These are phyloP conservation scores for Zymoseptoria ardabiliae DNA, from an alignment of 2,329 filamentous ascomycete species.

Conservation along the genomic window DNA sequence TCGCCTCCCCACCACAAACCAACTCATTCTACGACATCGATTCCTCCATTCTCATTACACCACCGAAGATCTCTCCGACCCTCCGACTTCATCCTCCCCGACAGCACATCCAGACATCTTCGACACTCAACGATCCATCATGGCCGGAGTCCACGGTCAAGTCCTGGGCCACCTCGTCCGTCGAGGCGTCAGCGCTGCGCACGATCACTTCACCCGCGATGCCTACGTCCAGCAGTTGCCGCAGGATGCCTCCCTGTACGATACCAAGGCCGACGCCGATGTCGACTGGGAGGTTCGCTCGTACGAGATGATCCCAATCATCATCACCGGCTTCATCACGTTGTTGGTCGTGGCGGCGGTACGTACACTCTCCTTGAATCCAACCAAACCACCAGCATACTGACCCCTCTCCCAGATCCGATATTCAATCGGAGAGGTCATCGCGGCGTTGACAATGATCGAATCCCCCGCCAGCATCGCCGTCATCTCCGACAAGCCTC, in stretches of 20 bases:
- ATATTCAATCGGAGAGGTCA: conserved; percentile 55
- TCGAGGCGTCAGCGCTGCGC: conserved; percentile 26
- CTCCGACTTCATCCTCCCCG: background rate
- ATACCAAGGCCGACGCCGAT: conserved; percentile 13
- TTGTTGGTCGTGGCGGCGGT: conserved; percentile 37
- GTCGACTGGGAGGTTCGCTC: conserved; percentile 20
- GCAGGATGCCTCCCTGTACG: conserved; percentile 25
- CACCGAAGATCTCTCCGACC: too few species aligned
- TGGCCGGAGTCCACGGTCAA: conserved; percentile 23
- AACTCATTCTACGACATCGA: too few species aligned
- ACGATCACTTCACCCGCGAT: conserved; percentile 19
- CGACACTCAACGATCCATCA: conserved; percentile 5
- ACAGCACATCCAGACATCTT: background rate
- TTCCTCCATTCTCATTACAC: too few species aligned
- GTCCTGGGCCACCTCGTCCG: conserved; percentile 27
- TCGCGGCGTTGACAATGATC: conserved; percentile 57
- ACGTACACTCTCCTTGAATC: conserved; percentile 18
- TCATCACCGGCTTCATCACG: conserved; percentile 33
- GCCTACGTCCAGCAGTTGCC: conserved; percentile 20
- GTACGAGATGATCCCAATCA: conserved; percentile 23
- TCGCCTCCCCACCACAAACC: too few species aligned
- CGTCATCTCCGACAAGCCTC: conserved; percentile 38
- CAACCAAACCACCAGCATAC: conserved; percentile 3
- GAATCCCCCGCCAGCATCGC: conserved; percentile 52
- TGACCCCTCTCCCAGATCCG: conserved; percentile 20